These are phyloP conservation scores for Entelexis sorbosivorans DNA, from an alignment of 1,139 yeast genomes.

Conservation along the genomic window DNA sequence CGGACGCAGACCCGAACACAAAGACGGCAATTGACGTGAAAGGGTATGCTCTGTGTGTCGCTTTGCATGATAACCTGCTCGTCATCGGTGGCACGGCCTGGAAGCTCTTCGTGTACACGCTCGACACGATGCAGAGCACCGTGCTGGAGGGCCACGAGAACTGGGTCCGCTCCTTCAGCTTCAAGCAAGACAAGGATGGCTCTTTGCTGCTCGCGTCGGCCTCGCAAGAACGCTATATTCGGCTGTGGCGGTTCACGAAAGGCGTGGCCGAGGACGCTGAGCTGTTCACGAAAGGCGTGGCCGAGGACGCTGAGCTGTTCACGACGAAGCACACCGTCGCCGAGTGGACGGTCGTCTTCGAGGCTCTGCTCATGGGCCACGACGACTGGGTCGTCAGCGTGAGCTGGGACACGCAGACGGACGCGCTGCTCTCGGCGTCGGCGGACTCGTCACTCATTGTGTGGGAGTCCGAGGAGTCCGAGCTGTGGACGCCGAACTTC, in stretches of 20 bases:
- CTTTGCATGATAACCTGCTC: constrained; percentile 34
- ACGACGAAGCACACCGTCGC: constrained; percentile 9
- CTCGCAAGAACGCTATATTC: constrained; percentile 54
- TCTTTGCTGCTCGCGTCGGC: constrained; percentile 52
- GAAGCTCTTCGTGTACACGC: constrained; percentile 40
- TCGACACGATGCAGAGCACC: neutral
- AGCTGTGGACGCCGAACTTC: constrained; percentile 69
- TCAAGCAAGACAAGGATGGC: constrained; percentile 58
- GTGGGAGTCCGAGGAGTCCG: constrained; percentile 45
- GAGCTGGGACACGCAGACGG: constrained; percentile 59
- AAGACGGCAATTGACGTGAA: constrained; percentile 28
- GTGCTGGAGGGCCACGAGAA: constrained; percentile 65
- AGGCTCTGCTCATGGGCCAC: constrained; percentile 92
- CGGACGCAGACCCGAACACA: neutral
- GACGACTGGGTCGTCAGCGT: constrained; percentile 94
- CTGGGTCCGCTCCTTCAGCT: constrained; percentile 63
- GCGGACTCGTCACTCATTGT: constrained; percentile 91
- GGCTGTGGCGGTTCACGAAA: constrained; percentile 59
- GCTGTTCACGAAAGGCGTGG: constrained; percentile 32
- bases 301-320: constrained; percentile 3
- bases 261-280: constrained; percentile 31
- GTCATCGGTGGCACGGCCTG: constrained; percentile 74
- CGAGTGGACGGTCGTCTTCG: constrained; percentile 47
- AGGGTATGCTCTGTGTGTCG: constrained; percentile 56
- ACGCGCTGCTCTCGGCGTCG: constrained; percentile 67